These are phyloP conservation scores for Vaccinium vitisidaea DNA, from an alignment of 148 eudicot species.

Conservation along the genomic window DNA sequence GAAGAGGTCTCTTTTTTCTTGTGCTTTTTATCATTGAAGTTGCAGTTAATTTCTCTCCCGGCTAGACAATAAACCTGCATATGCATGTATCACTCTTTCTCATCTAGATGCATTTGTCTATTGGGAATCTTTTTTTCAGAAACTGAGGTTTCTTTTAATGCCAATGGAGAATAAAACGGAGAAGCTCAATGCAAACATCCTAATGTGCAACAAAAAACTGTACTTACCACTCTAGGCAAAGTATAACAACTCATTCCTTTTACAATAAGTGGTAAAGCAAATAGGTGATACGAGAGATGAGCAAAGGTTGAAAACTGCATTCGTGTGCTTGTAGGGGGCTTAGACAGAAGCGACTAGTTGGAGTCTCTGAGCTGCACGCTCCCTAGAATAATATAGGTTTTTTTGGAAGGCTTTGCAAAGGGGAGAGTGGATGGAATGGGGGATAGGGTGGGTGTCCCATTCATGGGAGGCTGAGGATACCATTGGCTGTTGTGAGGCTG, in stretches of 20 bases:
- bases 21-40: neutral
- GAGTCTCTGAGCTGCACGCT: neutral
- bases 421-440: neutral
- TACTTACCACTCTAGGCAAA: neutral
- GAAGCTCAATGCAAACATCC: neutral
- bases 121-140: neutral
- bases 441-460: neutral
- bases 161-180: neutral
- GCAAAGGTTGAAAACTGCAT: neutral
- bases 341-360: neutral
- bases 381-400: neutral
- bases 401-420: neutral
- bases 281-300: neutral
- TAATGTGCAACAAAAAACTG: neutral
- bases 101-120: neutral
- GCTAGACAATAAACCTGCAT: neutral
- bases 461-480: neutral
- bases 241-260: neutral
- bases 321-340: neutral
- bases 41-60: neutral
- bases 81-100: neutral
- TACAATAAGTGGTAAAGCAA: neutral
- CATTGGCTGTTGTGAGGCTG: no score
- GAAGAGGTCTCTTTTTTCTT: constrained; percentile 63
- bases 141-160: neutral